These are phyloP conservation scores for Pythium dissimile DNA, from an alignment of 352 stramenopile species.

Conservation along the genomic window DNA sequence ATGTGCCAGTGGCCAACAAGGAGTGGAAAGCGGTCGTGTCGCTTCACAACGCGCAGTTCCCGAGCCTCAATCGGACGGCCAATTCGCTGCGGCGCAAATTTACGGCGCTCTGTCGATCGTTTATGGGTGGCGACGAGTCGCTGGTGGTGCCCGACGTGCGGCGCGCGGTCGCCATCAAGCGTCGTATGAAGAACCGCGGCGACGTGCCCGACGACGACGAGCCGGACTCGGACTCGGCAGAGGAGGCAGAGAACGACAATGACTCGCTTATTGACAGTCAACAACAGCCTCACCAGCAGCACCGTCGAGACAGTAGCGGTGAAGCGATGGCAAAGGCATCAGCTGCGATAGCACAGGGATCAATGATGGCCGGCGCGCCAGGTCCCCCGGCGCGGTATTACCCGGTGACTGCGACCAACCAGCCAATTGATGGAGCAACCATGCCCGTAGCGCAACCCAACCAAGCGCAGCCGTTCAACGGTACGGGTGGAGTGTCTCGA, in stretches of 20 bases:
- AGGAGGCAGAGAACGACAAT: conserved; percentile 9
- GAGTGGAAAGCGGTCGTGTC: conserved; percentile 17
- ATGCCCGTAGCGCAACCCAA: background rate
- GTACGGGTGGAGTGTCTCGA: no score
- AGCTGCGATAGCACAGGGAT: background rate
- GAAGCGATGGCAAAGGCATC: background rate
- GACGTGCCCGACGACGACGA: conserved; percentile 19
- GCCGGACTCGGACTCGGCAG: conserved; percentile 7
- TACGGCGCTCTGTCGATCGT: conserved; percentile 5
- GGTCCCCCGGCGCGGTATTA: background rate
- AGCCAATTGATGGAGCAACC: background rate
- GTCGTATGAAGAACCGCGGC: conserved; percentile 18
- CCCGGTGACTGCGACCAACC: background rate
- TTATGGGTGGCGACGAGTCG: background rate
- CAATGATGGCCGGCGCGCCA: no score
- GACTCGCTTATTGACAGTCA: background rate
- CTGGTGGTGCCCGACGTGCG: conserved; percentile 5
- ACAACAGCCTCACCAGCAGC: no score
- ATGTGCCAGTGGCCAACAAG: conserved; percentile 14
- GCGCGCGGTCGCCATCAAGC: conserved; percentile 3
- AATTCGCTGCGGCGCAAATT: conserved; percentile 22
- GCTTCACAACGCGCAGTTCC: conserved; percentile 23
- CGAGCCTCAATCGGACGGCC: conserved; percentile 14
- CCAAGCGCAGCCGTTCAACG: background rate
- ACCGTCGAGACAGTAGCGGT: background rate